A percentile compares a stretch with the other conserved stretches of the same genome.
These are phyloP conservation scores for Leccinum olivaceopallidum DNA, from an alignment of 768 basidiomycete genomes.

Conservation along the genomic window DNA sequence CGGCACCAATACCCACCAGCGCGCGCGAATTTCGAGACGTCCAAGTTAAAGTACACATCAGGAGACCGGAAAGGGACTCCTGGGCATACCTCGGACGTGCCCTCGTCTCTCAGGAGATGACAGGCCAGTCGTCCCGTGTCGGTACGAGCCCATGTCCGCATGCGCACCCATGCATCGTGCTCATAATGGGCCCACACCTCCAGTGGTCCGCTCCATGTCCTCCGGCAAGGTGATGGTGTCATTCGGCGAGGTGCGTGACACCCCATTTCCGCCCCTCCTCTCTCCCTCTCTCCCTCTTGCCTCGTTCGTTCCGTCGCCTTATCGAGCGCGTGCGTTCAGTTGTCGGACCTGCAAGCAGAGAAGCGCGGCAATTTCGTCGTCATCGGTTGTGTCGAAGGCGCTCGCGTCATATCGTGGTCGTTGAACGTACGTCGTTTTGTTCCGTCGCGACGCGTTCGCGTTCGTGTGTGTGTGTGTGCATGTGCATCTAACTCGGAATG, in stretches of 20 bases:
- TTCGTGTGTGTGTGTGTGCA: not conserved
- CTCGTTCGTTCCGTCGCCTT: not conserved
- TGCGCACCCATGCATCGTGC: not conserved
- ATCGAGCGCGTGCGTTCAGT: constrained; percentile 35
- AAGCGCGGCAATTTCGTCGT: constrained; percentile 88
- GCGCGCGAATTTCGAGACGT: constrained; percentile 72
- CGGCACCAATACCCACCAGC: constrained; percentile 22
- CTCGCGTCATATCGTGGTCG: constrained; percentile 81
- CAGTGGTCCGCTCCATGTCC: constrained; percentile 47
- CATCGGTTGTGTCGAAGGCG: constrained; percentile 73
- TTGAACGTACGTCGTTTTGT: constrained; percentile 58
- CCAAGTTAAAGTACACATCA: constrained; percentile 82
- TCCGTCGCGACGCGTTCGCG: constrained; percentile 3
- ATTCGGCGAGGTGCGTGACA: constrained; percentile 63
- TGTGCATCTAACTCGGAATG: constrained; percentile 13
- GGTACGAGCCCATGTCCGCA: constrained; percentile 47
- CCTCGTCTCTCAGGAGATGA: constrained; percentile 70
- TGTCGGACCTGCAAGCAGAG: constrained; percentile 77
- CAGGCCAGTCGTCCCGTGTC: constrained; percentile 77
- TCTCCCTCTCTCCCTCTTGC: no score
- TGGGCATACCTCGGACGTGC: constrained; percentile 84
- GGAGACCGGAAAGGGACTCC: constrained; percentile 74
- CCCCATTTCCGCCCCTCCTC: not conserved
- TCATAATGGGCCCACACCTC: constrained; percentile 10
- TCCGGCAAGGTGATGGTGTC: constrained; percentile 68